phyloP scores from a whole-genome alignment of 1,284 basidiomycete genomes.

The Microbotryomycetes sp. region DNA sequence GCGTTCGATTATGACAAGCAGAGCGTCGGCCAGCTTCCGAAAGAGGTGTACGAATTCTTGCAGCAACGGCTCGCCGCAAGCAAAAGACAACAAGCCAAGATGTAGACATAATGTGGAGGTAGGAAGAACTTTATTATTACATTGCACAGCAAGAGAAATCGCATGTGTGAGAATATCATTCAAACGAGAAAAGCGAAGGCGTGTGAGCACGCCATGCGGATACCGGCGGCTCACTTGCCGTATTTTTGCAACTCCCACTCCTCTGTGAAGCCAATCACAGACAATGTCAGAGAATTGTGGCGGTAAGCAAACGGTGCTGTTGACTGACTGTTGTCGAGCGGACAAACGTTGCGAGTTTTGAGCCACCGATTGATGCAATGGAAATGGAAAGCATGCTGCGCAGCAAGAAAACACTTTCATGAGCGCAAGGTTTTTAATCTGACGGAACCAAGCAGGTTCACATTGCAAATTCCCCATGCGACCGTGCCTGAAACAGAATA shows the following conservation, averaged over 20 bases:
- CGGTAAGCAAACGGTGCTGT: neutral
- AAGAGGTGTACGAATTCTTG: neutral
- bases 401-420: too few species aligned
- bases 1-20: constrained; percentile 19
- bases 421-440: too few species aligned
- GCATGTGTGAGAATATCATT: too few species aligned
- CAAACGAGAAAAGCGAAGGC: too few species aligned
- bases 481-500: constrained; percentile 53
- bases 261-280: constrained; percentile 7
- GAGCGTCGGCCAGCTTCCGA: constrained; percentile 1
- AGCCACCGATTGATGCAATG: constrained; percentile 99
- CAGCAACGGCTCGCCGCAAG: neutral
- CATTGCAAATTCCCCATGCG: constrained; percentile 99
- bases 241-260: constrained; percentile 93
- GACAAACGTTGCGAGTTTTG: constrained; percentile 98
- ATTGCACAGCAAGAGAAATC: neutral
- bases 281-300: neutral
- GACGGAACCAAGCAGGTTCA: too few species aligned
- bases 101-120: too few species aligned
- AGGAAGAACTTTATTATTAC: too few species aligned
- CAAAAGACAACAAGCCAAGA: neutral
- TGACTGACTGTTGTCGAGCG: constrained; percentile 67
- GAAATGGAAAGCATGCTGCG: constrained; percentile 97
- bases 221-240: constrained; percentile 38
- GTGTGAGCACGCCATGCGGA: too few species aligned